Percentiles rank a stretch among this genome's conserved stretches.
Evolutionary conservation across 2,329 filamentous ascomycete genomes (phyloP).

Genomic region (Cordyceps javanica): DNA sequence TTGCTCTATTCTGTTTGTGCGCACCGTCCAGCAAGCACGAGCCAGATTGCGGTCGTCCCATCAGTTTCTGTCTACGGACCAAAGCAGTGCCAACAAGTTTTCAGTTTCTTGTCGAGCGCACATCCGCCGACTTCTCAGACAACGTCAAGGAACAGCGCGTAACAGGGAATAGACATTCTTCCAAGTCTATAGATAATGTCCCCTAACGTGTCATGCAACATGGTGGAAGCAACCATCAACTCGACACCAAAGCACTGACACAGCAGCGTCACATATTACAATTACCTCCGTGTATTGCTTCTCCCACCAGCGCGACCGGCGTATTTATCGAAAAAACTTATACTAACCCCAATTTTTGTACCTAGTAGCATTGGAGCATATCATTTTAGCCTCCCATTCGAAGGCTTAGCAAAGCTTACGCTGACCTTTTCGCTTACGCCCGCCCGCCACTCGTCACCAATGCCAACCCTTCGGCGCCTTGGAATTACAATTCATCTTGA

Average conservation of each 20-base stretch:
- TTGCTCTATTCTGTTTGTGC: neutral
- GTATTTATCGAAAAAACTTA: neutral
- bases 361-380: neutral
- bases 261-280: neutral
- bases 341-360: neutral
- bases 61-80: neutral
- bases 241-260: neutral
- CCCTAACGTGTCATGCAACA: constrained; percentile 6
- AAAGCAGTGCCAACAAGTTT: neutral
- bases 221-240: constrained; percentile 2
- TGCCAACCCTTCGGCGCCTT: neutral
- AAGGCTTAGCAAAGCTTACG: constrained; percentile 10
- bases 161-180: no score
- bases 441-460: neutral
- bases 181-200: neutral
- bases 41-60: neutral
- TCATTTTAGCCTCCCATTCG: neutral
- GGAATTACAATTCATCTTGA: neutral
- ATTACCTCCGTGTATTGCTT: neutral
- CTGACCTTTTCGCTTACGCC: constrained; percentile 10
- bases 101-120: neutral
- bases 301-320: neutral
- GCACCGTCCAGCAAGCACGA: neutral
- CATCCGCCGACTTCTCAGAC: neutral
- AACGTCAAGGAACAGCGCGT: neutral